Evolutionary conservation across 345 rosid species (phyloP), one percentile per base, ranked within the genome.

Genomic region (Sonneratia alba): DNA sequence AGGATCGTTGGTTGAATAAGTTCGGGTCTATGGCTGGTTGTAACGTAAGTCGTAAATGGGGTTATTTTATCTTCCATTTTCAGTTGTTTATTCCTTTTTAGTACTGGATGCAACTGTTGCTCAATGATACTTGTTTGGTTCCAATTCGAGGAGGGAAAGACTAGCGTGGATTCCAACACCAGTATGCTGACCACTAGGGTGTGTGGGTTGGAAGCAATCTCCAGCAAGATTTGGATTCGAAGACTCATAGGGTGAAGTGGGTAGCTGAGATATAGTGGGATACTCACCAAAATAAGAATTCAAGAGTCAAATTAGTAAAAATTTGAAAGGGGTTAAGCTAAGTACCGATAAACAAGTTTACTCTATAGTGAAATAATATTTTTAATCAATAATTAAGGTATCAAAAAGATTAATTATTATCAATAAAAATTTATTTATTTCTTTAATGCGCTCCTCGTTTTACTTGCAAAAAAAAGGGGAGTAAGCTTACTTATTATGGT

Each of bases 171-270:
- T 49, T 72, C 63, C 2, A 48, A 64, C 48, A 64, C 55, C 5
- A 21, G 69, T 69, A 64, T 12, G 47, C 57, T 40, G 72, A 36
- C 18, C 24, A 15, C 69, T 63, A 10, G 43, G 34, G 51, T 61
- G 22, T 16, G 49, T 24, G 43, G n/a, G 32, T 27, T 47, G 51
- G 74, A 43, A 64, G 16, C 56, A 48, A 70, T 70, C 40, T 74
- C 18, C 34, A 71, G 22, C 62, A 59, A 67, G 72, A 77, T 62
- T 69, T 76, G 53, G 57, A 48, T 69, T 62, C 66, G 13, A 62
- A 32, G 68, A 72, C 76, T 73, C 74, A 78, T 69, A 71, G 77
- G 77, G 63, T 71, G 68, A 12, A 56, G 43, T 72, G 68, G 77
- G 77, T 36, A 27, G 32, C 32, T 27, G 32, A 27, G 32, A 27